Conservation (phyloP, 1,284 basidiomycete genomes). For the Heterobasidion irregulare region DNA sequence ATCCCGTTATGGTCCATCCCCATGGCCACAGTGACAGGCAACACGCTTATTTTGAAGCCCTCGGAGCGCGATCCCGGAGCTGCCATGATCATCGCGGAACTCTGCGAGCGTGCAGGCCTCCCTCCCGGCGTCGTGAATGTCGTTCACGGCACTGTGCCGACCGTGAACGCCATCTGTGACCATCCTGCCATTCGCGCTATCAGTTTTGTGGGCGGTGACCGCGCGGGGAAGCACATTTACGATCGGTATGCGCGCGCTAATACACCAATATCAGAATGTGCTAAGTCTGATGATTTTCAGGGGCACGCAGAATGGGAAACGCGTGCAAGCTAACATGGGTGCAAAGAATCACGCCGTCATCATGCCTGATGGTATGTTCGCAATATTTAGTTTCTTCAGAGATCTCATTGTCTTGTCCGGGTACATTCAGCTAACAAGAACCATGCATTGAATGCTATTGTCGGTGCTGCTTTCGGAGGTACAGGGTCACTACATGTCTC, state of each 20-base stretch:
- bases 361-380: conserved; percentile 80
- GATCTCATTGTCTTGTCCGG: background rate
- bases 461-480: conserved; percentile 95
- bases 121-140: conserved; percentile 81
- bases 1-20: conserved; percentile 96
- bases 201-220: conserved; percentile 95
- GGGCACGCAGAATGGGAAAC: conserved; percentile 82
- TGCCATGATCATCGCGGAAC: conserved; percentile 94
- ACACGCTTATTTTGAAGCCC: conserved; percentile 92
- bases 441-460: conserved; percentile 85
- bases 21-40: conserved; percentile 84
- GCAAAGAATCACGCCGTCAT: conserved; percentile 96
- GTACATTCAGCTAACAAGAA: conserved; percentile 79
- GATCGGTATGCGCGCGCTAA: conserved; percentile 46
- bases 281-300: conserved; percentile 26
- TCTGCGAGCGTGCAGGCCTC: conserved; percentile 79
- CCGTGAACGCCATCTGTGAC: conserved; percentile 94
- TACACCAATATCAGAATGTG: background rate
- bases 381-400: conserved; percentile 3
- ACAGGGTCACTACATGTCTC: conserved; percentile 10
- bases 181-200: conserved; percentile 89
- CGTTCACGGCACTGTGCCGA: conserved; percentile 84
- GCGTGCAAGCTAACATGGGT: conserved; percentile 89
- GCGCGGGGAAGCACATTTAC: conserved; percentile 92
- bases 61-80: conserved; percentile 96